phyloP scores from a whole-genome alignment of 2,329 filamentous ascomycete species.

The Akanthomyces lecanii region DNA sequence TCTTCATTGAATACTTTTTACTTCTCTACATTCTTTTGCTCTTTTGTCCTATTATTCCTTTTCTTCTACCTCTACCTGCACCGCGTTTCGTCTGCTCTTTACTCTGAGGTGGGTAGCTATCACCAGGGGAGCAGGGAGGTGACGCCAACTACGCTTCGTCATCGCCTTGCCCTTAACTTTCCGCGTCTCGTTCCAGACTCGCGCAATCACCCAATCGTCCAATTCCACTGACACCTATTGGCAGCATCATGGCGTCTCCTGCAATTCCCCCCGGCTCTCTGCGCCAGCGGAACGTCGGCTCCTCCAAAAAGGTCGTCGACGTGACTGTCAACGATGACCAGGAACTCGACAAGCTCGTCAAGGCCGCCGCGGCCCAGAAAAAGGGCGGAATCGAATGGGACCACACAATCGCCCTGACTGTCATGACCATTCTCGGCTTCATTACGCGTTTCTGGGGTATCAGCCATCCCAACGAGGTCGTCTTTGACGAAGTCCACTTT shows the following conservation, averaged over 20 bases:
- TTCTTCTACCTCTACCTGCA: conserved; percentile 19
- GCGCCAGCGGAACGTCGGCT: conserved; percentile 54
- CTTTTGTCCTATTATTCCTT: conserved; percentile 18
- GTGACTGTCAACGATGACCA: conserved; percentile 33
- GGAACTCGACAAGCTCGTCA: conserved; percentile 48
- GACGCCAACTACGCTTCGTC: background rate
- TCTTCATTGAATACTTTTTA: background rate
- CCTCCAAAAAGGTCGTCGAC: conserved; percentile 43
- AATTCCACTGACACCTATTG: background rate
- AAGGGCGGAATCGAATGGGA: conserved; percentile 64
- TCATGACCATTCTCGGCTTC: conserved; percentile 83
- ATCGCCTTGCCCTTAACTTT: too few species aligned
- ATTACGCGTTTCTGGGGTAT: conserved; percentile 94
- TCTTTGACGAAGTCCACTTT: conserved; percentile 99
- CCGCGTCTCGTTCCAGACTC: background rate
- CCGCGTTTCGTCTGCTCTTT: conserved; percentile 10
- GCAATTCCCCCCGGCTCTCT: conserved; percentile 53
- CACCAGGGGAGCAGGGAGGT: background rate
- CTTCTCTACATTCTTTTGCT: conserved; percentile 18
- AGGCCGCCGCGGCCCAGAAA: conserved; percentile 32
- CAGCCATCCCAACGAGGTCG: conserved; percentile 89
- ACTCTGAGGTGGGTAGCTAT: conserved; percentile 8
- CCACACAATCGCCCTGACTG: conserved; percentile 70
- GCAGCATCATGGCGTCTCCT: conserved; percentile 42
- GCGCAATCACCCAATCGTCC: background rate